These are phyloP conservation scores for Trichocladium uniseriatum DNA, from an alignment of 495 filamentous ascomycete genomes.

Conservation along the genomic window DNA sequence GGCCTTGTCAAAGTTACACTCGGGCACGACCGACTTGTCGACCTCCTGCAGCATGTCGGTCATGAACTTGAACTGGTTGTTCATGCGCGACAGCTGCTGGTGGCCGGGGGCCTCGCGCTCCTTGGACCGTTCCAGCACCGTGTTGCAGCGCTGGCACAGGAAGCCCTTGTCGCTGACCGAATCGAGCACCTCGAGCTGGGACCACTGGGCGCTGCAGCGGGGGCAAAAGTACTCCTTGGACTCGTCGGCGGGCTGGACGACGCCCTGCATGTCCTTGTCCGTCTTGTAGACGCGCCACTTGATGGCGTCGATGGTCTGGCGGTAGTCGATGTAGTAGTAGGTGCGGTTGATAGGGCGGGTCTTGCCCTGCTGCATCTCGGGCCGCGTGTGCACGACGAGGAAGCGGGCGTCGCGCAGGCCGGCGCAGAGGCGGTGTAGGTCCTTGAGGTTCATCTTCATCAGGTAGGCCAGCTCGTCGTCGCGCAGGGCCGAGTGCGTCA, in stretches of 20 bases:
- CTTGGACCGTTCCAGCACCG: conserved; percentile 56
- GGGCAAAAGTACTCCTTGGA: conserved; percentile 83
- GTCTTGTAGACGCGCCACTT: conserved; percentile 85
- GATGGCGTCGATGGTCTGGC: conserved; percentile 88
- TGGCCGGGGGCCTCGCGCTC: conserved; percentile 61
- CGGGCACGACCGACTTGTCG: conserved; percentile 71
- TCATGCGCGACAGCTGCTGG: conserved; percentile 78
- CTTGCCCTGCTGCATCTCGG: conserved; percentile 69
- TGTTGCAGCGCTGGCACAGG: conserved; percentile 73
- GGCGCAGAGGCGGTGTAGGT: conserved; percentile 77
- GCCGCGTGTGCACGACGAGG: conserved; percentile 71
- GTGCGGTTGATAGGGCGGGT: conserved; percentile 74
- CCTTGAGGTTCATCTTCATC: conserved; percentile 78
- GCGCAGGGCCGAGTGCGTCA: conserved; percentile 79
- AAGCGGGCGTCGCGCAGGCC: conserved; percentile 77
- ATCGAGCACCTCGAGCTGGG: conserved; percentile 77
- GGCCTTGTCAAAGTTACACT: conserved; percentile 78
- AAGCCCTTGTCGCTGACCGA: conserved; percentile 59
- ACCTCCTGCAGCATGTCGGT: conserved; percentile 78
- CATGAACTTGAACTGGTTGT: conserved; percentile 77
- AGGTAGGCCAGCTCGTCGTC: conserved; percentile 81
- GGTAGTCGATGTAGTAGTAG: conserved; percentile 95
- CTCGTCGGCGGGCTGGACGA: conserved; percentile 69
- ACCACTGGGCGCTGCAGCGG: conserved; percentile 73
- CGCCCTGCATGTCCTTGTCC: conserved; percentile 72